These are phyloP conservation scores for Trichoderma pleuroti DNA, from an alignment of 2,329 filamentous ascomycete genomes.

Conservation along the genomic window DNA sequence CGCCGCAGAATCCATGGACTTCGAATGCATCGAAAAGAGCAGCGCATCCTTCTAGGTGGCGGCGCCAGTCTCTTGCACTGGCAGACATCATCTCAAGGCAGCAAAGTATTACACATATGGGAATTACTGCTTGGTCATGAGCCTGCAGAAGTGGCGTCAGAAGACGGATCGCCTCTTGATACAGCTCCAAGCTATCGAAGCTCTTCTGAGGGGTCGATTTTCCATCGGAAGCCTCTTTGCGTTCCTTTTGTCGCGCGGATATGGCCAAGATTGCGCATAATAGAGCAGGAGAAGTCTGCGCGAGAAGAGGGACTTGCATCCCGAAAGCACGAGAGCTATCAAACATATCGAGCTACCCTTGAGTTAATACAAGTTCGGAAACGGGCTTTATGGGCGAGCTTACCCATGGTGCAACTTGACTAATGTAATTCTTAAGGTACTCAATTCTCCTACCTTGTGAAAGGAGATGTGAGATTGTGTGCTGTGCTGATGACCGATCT, in stretches of 20 bases:
- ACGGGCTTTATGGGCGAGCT: not conserved
- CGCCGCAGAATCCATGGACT: slow-evolving; percentile 4
- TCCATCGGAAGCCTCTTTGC: not conserved
- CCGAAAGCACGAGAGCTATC: slow-evolving; percentile 8
- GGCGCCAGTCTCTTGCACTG: slow-evolving; percentile 6
- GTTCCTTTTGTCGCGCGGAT: not conserved
- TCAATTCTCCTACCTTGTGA: slow-evolving; percentile 1
- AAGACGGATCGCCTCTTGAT: slow-evolving; percentile 5
- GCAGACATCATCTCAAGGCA: slow-evolving; percentile 14
- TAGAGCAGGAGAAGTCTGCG: slow-evolving; percentile 2
- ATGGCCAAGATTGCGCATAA: slow-evolving; percentile 3
- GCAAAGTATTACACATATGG: slow-evolving; percentile 5
- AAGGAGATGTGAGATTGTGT: not conserved
- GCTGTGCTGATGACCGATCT: not conserved
- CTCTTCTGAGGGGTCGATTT: not conserved
- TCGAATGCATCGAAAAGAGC: slow-evolving; percentile 5
- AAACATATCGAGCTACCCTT: slow-evolving; percentile 2
- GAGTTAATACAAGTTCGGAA: not conserved
- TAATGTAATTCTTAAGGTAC: slow-evolving; percentile 5
- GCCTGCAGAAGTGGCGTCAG: slow-evolving; percentile 4
- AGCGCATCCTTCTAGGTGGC: slow-evolving; percentile 5
- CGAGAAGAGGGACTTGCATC: not conserved
- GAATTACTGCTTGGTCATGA: slow-evolving; percentile 8
- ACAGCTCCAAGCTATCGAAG: slow-evolving; percentile 7
- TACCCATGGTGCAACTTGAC: slow-evolving; percentile 8